Base-by-base conservation (phyloP, 345 rosid genomes). In the Aquilaria yunnanensis region DNA sequence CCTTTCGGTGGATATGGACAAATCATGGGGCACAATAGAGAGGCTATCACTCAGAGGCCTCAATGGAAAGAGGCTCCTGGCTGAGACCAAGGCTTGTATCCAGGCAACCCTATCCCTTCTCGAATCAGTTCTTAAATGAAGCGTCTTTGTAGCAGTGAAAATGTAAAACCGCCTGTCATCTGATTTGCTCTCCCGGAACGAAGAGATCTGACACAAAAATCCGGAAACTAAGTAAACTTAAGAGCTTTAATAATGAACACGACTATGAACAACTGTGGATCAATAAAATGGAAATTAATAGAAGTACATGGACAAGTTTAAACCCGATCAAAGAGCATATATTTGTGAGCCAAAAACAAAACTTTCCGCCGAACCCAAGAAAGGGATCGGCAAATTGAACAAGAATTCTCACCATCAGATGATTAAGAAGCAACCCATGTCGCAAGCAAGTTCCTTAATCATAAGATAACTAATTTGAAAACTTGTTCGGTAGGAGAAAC, bases 171-270 rank as follows among this genome's bases (percentile, higher is more conserved):
- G 80, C 79, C 86, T 70, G 64, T 88, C 91, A 63, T 94, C 99
- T 5, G 97, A 90, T 74, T 83, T 94, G 89, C 99, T 94, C 80
- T 90, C 99, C 48, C 99, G 80, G 77, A 90, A 94, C 48, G 99
- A 94, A 0, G 96, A 90, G 61, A 91, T 82, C 99, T 94, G 93
- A 73, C 55, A 67, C 56, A 73, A 58, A 52, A 82, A 71, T 59
- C 12, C 4, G 32, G 37, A 3, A 3, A 3, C 43, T 7, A 7
- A 7, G 43, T 37, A 11, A 50, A 65, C 33, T 33, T 50, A 41
- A 56, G 46, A 32, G 41, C 56, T 23, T 29, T 41, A 2, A n/a
- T 12, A n/a, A 29, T 56, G 14, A 29, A 13, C 23, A 45, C 11
- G 46, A 52, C 50, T 32, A 32, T 23, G 23, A 37, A 37, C 43